Evolutionary conservation across 805 yeast species (phyloP).

Genomic region (Metschnikowia corniflorae): DNA sequence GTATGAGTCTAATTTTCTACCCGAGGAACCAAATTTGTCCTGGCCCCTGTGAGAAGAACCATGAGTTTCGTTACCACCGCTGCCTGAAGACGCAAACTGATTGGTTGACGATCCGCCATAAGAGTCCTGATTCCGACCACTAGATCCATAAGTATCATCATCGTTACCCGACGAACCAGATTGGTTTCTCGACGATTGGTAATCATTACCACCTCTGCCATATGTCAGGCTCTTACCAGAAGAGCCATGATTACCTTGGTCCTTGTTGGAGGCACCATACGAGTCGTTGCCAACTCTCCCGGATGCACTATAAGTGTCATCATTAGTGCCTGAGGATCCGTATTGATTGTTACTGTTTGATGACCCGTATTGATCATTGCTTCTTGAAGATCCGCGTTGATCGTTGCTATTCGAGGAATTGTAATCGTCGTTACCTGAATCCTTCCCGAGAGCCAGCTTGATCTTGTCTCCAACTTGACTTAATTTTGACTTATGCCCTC

Average conservation of each 20-base stretch:
- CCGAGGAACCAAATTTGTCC: constrained; percentile 19
- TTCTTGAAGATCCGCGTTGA: constrained; percentile 23
- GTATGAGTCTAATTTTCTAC: background rate
- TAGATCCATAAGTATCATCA: constrained; percentile 24
- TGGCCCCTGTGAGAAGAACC: background rate
- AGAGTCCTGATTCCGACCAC: constrained; percentile 20
- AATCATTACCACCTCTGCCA: constrained; percentile 22
- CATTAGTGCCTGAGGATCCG: constrained; percentile 24
- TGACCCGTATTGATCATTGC: constrained; percentile 24
- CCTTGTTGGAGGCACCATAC: constrained; percentile 24
- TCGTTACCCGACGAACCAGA: constrained; percentile 25
- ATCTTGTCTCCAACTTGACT: constrained; percentile 13
- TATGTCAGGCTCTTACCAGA: constrained; percentile 18
- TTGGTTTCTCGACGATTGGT: constrained; percentile 22
- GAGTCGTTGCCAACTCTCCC: constrained; percentile 14
- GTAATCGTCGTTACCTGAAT: constrained; percentile 3
- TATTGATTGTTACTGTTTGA: constrained; percentile 18
- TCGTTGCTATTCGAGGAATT: constrained; percentile 6
- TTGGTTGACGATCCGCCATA: constrained; percentile 8
- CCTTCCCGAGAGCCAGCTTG: constrained; percentile 12
- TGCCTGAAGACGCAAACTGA: constrained; percentile 21
- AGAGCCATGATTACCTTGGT: constrained; percentile 25
- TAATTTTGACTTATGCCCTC: constrained; percentile 4
- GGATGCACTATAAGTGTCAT: constrained; percentile 24
- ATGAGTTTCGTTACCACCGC: constrained; percentile 10